A percentile compares a stretch with the other conserved stretches of the same genome.
phyloP scores from a whole-genome alignment of 176 grass and related monocot genomes.

The Sorghum bicolor region Sorghum_bicolor_NCBIv3 NC_012879.2:52323501-52324000 shows the following conservation, averaged over 20 bases:
- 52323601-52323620: neutral
- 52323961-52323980: slow-evolving; percentile 51
- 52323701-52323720: slow-evolving; percentile 50
- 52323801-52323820: slow-evolving; percentile 43
- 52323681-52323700: slow-evolving; percentile 73
- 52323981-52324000: slow-evolving; percentile 59
- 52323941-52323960: slow-evolving; percentile 47
- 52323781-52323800: slow-evolving; percentile 38
- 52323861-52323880: slow-evolving; percentile 44
- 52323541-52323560: slow-evolving; percentile 48
- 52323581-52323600: neutral
- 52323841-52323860: slow-evolving; percentile 38
- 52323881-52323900: slow-evolving; percentile 63
- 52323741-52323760: slow-evolving; percentile 65
- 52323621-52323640: slow-evolving; percentile 48
- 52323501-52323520: slow-evolving; percentile 33
- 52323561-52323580: slow-evolving; percentile 17
- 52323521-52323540: slow-evolving; percentile 50
- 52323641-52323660: slow-evolving; percentile 69
- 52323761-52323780: slow-evolving; percentile 69
- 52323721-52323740: slow-evolving; percentile 29
- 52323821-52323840: slow-evolving; percentile 36
- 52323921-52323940: slow-evolving; percentile 43
- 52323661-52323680: slow-evolving; percentile 61
- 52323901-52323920: slow-evolving; percentile 38